Percentiles rank a stretch among this genome's conserved stretches.
Evolutionary conservation across 2,329 filamentous ascomycete species (phyloP).

Genomic region (Hypoxylon sp.): DNA sequence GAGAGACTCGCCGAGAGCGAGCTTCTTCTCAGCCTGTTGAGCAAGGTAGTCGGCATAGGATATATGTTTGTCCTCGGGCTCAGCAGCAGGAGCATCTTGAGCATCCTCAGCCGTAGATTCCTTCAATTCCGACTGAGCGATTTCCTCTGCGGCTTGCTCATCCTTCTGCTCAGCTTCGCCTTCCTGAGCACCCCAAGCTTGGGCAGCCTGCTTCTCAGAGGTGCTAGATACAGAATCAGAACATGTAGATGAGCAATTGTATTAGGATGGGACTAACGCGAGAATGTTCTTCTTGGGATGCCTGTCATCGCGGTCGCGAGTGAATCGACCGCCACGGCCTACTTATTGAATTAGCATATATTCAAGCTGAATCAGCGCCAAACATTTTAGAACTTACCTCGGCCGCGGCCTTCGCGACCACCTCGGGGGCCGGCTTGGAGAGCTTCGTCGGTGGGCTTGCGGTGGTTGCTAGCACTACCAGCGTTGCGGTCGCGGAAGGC

Average conservation of each 20-base stretch:
- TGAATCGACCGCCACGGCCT: constrained; percentile 69
- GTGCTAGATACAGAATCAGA: constrained; percentile 65
- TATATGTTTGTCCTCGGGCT: constrained; percentile 88
- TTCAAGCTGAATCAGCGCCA: not conserved
- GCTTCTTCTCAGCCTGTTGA: constrained; percentile 80
- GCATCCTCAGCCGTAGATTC: constrained; percentile 70
- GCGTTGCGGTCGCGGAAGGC: constrained; percentile 92
- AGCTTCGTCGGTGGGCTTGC: constrained; percentile 80
- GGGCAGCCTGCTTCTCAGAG: constrained; percentile 87
- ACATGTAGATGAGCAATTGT: constrained; percentile 5
- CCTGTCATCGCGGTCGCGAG: constrained; percentile 70
- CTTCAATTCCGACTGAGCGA: constrained; percentile 88
- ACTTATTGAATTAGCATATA: constrained; percentile 36
- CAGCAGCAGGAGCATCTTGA: constrained; percentile 61
- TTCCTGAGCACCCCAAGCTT: constrained; percentile 89
- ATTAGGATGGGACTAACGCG: constrained; percentile 59
- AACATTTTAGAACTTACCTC: constrained; percentile 61
- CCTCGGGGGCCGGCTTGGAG: constrained; percentile 70
- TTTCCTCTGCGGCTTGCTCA: constrained; percentile 90
- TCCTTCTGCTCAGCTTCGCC: constrained; percentile 90
- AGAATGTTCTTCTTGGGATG: constrained; percentile 64
- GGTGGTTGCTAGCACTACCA: constrained; percentile 85
- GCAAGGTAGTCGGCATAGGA: constrained; percentile 91
- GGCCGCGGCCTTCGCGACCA: constrained; percentile 74
- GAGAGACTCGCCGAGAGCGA: constrained; percentile 73